A percentile compares a stretch with the other conserved stretches of the same genome.
Evolutionary conservation across 1,139 yeast genomes (phyloP).

Genomic region (Taphrina flavorubra): DNA sequence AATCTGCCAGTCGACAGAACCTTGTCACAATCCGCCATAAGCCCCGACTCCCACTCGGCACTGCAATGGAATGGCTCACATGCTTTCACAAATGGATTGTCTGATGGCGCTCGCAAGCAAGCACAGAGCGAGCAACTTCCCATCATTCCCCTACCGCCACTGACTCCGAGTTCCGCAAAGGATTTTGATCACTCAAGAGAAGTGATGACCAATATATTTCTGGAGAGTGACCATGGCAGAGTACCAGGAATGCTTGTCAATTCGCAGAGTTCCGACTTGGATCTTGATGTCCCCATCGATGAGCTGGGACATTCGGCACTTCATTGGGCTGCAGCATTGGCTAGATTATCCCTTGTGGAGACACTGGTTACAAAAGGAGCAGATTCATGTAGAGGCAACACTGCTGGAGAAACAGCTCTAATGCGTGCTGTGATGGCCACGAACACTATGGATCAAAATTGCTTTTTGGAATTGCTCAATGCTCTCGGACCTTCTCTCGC

Average conservation of each 20-base stretch:
- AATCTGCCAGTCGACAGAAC: neutral
- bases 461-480: slow-evolving; percentile 75
- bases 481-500: slow-evolving; percentile 76
- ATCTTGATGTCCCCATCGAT: slow-evolving; percentile 84
- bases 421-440: slow-evolving; percentile 88
- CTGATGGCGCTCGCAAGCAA: neutral
- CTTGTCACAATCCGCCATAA: slow-evolving; percentile 10
- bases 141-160: slow-evolving; percentile 56
- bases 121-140: neutral
- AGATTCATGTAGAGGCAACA: slow-evolving; percentile 71
- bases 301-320: slow-evolving; percentile 90
- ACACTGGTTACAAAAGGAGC: slow-evolving; percentile 75
- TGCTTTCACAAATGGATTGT: slow-evolving; percentile 15
- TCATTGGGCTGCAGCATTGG: slow-evolving; percentile 96
- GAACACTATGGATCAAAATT: slow-evolving; percentile 76
- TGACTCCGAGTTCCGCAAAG: slow-evolving; percentile 53
- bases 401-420: slow-evolving; percentile 86
- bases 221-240: slow-evolving; percentile 56
- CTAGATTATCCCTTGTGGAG: slow-evolving; percentile 71
- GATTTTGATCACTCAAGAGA: slow-evolving; percentile 61
- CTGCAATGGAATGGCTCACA: slow-evolving; percentile 40
- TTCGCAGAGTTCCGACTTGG: slow-evolving; percentile 53
- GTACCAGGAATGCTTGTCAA: slow-evolving; percentile 39
- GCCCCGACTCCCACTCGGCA: slow-evolving; percentile 46
- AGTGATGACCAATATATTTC: slow-evolving; percentile 62